Percentiles rank a stretch among this genome's conserved stretches.
Evolutionary conservation across 148 eudicot species (phyloP).

Genomic region (Rhododendron simsii): DNA sequence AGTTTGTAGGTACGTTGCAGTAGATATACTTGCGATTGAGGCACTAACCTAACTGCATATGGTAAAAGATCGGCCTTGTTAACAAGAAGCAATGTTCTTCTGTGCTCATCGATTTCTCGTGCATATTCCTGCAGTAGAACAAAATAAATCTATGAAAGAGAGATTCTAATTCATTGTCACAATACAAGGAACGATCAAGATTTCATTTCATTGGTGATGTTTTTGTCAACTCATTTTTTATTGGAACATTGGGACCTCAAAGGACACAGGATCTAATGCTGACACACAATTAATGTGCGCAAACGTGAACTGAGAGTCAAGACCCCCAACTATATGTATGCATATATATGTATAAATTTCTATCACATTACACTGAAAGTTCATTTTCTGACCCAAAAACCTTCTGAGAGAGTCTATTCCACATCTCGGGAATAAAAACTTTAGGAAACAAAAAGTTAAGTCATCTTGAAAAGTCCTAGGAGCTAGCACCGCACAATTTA

Average conservation of each 20-base stretch:
- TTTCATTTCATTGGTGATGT: background rate
- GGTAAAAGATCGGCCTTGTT: conserved; percentile 97
- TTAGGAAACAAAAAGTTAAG: background rate
- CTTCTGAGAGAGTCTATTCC: background rate
- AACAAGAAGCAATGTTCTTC: conserved; percentile 80
- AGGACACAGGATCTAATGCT: background rate
- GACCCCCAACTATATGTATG: background rate
- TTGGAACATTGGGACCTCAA: background rate
- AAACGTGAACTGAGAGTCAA: background rate
- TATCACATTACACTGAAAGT: background rate
- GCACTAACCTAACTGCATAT: conserved; percentile 51
- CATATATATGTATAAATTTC: background rate
- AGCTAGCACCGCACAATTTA: background rate
- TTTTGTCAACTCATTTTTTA: background rate
- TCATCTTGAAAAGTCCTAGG: background rate
- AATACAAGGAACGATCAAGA: background rate
- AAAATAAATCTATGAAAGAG: conserved; percentile 2
- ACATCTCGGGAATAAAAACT: background rate
- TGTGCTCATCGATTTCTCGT: conserved; percentile 79
- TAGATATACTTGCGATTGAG: background rate
- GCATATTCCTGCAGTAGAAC: conserved; percentile 64
- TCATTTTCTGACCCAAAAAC: background rate
- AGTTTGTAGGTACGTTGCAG: background rate
- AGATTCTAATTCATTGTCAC: background rate
- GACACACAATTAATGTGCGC: background rate